These are phyloP conservation scores for Kluyveromyces sp. DNA, from an alignment of 1,139 yeast genomes.

Conservation along the genomic window DNA sequence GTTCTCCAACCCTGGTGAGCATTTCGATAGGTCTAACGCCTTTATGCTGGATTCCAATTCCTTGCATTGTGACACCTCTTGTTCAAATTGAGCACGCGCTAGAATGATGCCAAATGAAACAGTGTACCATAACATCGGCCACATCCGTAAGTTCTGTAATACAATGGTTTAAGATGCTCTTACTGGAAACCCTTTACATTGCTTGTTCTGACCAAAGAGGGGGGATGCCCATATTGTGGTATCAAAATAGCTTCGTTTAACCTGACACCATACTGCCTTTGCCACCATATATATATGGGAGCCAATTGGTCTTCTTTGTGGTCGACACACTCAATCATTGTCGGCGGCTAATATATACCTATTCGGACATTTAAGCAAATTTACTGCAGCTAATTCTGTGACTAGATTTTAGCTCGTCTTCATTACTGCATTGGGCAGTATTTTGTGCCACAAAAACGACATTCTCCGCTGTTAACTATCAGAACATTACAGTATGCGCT, in stretches of 20 bases:
- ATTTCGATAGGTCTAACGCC: slow-evolving; percentile 5
- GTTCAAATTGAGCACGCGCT: slow-evolving; percentile 4
- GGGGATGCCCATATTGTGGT: no score
- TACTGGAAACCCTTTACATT: no score
- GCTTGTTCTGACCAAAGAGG: no score
- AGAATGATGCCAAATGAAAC: not conserved
- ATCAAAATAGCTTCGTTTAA: not conserved
- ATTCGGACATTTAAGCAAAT: not conserved
- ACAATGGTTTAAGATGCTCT: no score
- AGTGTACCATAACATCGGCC: not conserved
- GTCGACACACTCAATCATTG: not conserved
- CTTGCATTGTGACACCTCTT: slow-evolving; percentile 3
- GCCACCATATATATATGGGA: not conserved
- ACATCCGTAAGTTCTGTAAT: no score
- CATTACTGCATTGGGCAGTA: not conserved
- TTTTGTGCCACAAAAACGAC: not conserved
- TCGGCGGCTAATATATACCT: not conserved
- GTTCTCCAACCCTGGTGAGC: slow-evolving; percentile 9
- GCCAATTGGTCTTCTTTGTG: not conserved
- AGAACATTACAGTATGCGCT: no score
- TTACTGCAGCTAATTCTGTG: not conserved
- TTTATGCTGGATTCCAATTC: slow-evolving; percentile 4
- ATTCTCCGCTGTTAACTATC: no score
- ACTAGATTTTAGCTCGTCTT: not conserved
- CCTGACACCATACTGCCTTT: not conserved